A percentile compares a stretch with the other conserved stretches of the same genome.
These are phyloP conservation scores for Arthromyces matolae DNA, from an alignment of 768 basidiomycete species.

Conservation along the genomic window DNA sequence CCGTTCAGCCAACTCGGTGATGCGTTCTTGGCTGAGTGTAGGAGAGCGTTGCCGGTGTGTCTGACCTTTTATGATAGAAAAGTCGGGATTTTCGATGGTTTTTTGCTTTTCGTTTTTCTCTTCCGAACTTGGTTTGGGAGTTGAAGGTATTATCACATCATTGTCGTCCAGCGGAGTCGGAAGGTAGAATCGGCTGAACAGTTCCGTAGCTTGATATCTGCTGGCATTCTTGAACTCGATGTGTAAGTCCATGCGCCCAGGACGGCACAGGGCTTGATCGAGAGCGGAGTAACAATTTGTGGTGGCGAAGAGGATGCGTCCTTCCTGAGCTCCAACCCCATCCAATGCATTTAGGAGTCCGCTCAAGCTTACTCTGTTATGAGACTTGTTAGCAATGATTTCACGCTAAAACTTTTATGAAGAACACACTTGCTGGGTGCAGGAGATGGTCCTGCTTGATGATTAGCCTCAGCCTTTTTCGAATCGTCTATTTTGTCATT, in stretches of 20 bases:
- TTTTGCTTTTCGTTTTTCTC: too few relatives aligned
- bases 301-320: slow-evolving; percentile 68
- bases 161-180: slow-evolving; percentile 23
- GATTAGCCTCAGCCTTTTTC: neutral
- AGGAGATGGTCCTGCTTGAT: slow-evolving; percentile 3
- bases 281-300: slow-evolving; percentile 60
- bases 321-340: slow-evolving; percentile 66
- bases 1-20: slow-evolving; percentile 39
- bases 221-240: slow-evolving; percentile 63
- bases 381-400: neutral
- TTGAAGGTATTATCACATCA: too few relatives aligned
- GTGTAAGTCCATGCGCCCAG: slow-evolving; percentile 68
- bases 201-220: slow-evolving; percentile 50
- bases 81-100: slow-evolving; percentile 2
- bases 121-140: too few relatives aligned
- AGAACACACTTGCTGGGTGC: slow-evolving; percentile 16
- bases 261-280: slow-evolving; percentile 61
- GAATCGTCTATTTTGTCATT: neutral
- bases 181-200: slow-evolving; percentile 60
- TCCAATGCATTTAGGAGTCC: slow-evolving; percentile 69
- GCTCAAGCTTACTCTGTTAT: slow-evolving; percentile 49
- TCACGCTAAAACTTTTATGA: neutral
- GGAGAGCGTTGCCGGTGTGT: slow-evolving; percentile 29
- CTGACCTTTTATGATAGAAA: slow-evolving; percentile 15
- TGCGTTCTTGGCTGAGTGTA: slow-evolving; percentile 28